A percentile compares a stretch with the other conserved stretches of the same genome.
Evolutionary conservation across 2,329 filamentous ascomycete species (phyloP).

Genomic region (Diaporthe longicolla): DNA sequence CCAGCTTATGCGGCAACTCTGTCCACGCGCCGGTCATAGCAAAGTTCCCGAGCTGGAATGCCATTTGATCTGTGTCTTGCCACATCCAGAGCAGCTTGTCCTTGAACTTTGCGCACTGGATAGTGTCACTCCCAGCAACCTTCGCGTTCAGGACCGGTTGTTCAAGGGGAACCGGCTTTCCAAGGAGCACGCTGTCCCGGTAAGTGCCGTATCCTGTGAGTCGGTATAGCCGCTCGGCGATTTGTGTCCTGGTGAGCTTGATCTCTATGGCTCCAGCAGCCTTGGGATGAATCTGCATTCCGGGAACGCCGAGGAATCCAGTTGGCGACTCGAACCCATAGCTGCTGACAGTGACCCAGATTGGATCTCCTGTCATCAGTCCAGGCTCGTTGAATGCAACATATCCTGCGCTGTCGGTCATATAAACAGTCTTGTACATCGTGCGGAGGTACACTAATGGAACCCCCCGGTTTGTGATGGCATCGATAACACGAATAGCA

Average conservation of each 20-base stretch:
- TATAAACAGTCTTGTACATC: conserved; percentile 40
- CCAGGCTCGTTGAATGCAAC: conserved; percentile 42
- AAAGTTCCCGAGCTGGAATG: conserved; percentile 40
- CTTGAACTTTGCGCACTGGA: conserved; percentile 38
- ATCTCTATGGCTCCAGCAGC: conserved; percentile 30
- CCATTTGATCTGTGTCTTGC: conserved; percentile 42
- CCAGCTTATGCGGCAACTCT: conserved; percentile 27
- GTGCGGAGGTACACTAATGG: conserved; percentile 39
- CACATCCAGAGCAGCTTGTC: conserved; percentile 42
- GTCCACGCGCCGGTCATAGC: conserved; percentile 41
- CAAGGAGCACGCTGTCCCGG: conserved; percentile 39
- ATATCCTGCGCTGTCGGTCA: conserved; percentile 42
- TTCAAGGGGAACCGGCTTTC: conserved; percentile 25
- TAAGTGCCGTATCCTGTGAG: conserved; percentile 41
- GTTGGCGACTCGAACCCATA: conserved; percentile 40
- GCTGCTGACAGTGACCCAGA: conserved; percentile 43
- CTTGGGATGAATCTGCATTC: conserved; percentile 36
- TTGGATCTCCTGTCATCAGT: conserved; percentile 37
- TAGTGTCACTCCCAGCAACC: conserved; percentile 41
- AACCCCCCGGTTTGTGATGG: conserved; percentile 32
- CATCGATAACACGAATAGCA: conserved; percentile 39
- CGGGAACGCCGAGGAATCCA: conserved; percentile 36
- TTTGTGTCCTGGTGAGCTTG: conserved; percentile 39
- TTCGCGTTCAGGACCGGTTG: conserved; percentile 39
- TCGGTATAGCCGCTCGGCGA: conserved; percentile 39